Conservation (phyloP, 2,329 filamentous ascomycete species). For the Fusarium sp. region DNA sequence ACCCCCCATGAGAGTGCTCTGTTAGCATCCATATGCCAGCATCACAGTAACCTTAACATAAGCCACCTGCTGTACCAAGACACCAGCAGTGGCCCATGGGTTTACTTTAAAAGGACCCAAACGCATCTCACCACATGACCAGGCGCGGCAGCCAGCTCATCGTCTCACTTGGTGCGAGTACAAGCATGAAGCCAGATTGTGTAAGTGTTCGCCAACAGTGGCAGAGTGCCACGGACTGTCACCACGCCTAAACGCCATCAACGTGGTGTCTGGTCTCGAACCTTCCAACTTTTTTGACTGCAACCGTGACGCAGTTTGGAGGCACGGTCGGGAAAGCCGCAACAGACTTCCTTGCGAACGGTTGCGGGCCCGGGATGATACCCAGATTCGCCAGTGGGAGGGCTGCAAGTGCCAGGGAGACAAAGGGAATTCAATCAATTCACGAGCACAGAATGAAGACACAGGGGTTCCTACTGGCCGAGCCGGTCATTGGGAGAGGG, state of each 20-base stretch:
- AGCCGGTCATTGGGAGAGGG: not conserved
- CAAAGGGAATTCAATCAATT: conserved; percentile 41
- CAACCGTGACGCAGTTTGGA: conserved; percentile 20
- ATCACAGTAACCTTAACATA: too few relatives aligned
- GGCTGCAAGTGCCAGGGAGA: conserved; percentile 12
- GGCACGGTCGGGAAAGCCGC: conserved; percentile 15
- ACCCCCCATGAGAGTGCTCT: too few relatives aligned
- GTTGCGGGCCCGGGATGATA: conserved; percentile 29
- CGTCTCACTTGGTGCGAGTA: not conserved
- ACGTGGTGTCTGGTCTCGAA: conserved; percentile 7
- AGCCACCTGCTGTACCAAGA: too few relatives aligned
- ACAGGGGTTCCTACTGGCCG: conserved; percentile 36
- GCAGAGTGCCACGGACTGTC: conserved; percentile 1
- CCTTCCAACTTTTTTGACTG: not conserved
- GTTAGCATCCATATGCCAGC: too few relatives aligned
- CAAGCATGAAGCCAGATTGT: conserved; percentile 5
- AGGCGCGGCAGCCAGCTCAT: not conserved
- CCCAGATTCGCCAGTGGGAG: conserved; percentile 1
- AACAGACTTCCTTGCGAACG: conserved; percentile 26
- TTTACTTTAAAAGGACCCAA: not conserved
- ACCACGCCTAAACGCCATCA: not conserved
- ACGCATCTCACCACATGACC: not conserved
- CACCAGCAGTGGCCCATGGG: not conserved
- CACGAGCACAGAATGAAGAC: conserved; percentile 22
- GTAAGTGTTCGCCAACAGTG: not conserved